A percentile compares a stretch with the other conserved stretches of the same genome.
phyloP scores from a whole-genome alignment of 73 alveolate genomes.

The Symbiodinium pilosum region DNA sequence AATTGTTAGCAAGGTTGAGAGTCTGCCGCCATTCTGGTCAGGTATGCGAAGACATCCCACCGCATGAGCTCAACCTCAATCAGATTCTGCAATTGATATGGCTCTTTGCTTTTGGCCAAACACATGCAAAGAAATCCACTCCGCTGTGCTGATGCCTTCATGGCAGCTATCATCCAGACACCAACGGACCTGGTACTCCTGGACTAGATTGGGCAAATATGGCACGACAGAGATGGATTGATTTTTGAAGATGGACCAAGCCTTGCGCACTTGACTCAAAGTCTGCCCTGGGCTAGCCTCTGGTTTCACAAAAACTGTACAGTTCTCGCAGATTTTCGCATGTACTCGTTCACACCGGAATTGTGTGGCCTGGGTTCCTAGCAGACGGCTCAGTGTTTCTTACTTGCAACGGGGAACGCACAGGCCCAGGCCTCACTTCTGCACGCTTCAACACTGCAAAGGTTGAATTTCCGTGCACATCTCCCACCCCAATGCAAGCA shows the following conservation, averaged over 20 bases:
- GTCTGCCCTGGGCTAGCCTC: too few relatives aligned
- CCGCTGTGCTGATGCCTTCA: neutral
- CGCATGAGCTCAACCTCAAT: constrained; percentile 27
- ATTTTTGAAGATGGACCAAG: too few relatives aligned
- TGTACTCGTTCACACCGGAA: neutral
- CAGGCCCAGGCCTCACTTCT: neutral
- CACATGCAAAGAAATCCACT: neutral
- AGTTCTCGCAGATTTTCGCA: too few relatives aligned
- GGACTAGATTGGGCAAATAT: too few relatives aligned
- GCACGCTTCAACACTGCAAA: neutral
- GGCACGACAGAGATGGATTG: too few relatives aligned
- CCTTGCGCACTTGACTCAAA: too few relatives aligned
- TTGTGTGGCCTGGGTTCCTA: neutral
- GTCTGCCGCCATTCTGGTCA: neutral
- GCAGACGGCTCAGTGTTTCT: neutral
- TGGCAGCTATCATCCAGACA: too few relatives aligned
- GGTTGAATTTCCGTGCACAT: neutral
- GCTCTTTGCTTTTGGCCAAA: constrained; percentile 59
- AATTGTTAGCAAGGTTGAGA: too few relatives aligned
- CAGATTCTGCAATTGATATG: constrained; percentile 67
- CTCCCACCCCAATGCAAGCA: too few relatives aligned
- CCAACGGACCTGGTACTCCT: too few relatives aligned
- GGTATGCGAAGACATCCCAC: neutral
- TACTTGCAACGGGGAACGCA: neutral
- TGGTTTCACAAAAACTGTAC: neutral